Base-by-base conservation (phyloP, 1,139 yeast species). In the Kurtzmaniella natalensis region DNA sequence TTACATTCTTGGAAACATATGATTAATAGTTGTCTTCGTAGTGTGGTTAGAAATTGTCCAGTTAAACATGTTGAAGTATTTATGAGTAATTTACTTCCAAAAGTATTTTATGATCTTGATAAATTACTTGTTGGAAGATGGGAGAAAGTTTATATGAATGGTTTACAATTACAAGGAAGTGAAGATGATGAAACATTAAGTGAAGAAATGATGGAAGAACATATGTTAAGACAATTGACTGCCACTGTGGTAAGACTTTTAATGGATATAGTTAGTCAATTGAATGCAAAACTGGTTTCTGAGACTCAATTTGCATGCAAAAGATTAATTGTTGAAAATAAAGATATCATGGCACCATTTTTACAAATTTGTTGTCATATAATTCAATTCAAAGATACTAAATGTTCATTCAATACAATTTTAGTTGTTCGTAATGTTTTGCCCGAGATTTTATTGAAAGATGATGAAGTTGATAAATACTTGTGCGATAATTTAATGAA, bases 191-290 rank as follows among this genome's bases (percentile, higher is more conserved):
- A 82, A 38, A 81, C 87, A 13, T 69, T 94, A 47, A 81, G 94
- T n/a, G 96, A 89, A 51, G 98, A 92, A 54, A 92, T 92, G 94
- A 83, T 92, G 85, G 97, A 92, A 47, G 98, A 92, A 54, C 96
- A 92, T 55, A 72, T 92, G 70, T 66, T 92, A 42, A 70, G 98
- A 43, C 97, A 92, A 56, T 71, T 92, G 36, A 88, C 97, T 0
- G 95, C 95, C 2, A 88, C 94, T 5, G 88, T 86, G n/a, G 96
- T 85, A 28, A 66, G 97, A 41, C 70, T 89, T 49, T 60, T 92
- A 45, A 86, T 92, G 64, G 98, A 92, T 55, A 70, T 88, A 36
- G 85, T 85, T 20, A 94, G 96, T 8, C 96, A 88, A 53, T 59
- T 59, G 37, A 66, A 70, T 46, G 57, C 73, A 16, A 64, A 69